phyloP scores from a whole-genome alignment of 495 filamentous ascomycete species.

The Filosporella fistucella region DNA sequence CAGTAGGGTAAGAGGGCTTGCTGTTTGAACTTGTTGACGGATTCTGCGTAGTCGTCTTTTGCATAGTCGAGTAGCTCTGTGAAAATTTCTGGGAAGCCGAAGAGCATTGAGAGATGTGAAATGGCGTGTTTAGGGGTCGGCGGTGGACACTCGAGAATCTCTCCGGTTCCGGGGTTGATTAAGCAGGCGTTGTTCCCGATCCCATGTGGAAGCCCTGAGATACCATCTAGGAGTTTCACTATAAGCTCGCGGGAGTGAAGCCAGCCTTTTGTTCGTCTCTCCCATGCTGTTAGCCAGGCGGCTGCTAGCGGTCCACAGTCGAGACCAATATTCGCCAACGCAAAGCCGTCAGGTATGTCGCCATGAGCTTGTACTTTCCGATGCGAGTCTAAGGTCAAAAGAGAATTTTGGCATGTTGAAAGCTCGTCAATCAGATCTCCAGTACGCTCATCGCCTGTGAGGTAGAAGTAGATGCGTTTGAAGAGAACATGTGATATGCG shows the following conservation, averaged over 20 bases:
- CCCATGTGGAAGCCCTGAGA: background rate
- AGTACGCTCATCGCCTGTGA: background rate
- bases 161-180: background rate
- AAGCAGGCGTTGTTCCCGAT: background rate
- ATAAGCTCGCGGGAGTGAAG: background rate
- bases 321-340: background rate
- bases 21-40: background rate
- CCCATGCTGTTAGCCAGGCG: background rate
- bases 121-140: background rate
- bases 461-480: constrained; percentile 3
- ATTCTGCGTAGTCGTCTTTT: background rate
- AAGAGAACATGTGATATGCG: background rate
- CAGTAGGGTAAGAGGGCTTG: background rate
- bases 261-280: background rate
- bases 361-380: background rate
- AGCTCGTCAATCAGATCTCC: background rate
- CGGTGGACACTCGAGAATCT: background rate
- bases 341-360: background rate
- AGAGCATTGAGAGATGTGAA: constrained; percentile 1
- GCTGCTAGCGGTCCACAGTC: background rate
- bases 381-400: constrained; percentile 2
- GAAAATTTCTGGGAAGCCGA: background rate
- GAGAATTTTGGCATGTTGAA: background rate
- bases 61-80: background rate
- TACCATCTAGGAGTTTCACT: background rate